Conservation (phyloP, 768 basidiomycete species). For the Exidia glandulosa region DNA sequence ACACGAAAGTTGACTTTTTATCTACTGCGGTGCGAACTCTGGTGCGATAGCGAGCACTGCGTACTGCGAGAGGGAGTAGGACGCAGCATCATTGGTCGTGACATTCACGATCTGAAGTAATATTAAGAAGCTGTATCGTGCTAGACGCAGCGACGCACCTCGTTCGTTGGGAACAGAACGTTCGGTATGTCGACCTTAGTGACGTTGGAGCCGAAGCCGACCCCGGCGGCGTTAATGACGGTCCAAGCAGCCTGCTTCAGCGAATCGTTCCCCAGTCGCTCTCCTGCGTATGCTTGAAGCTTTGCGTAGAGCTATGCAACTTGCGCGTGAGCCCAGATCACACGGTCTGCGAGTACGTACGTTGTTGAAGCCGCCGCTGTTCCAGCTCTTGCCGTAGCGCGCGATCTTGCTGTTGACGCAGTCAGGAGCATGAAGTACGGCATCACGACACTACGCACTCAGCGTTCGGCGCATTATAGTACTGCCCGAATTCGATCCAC, state of each 20-base stretch:
- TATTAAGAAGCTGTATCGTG: too few species aligned
- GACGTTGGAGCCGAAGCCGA: conserved; percentile 4
- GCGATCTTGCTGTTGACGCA: background rate
- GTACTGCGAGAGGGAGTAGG: background rate
- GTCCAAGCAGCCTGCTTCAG: conserved; percentile 2
- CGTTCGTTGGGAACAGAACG: background rate
- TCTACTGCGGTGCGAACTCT: background rate
- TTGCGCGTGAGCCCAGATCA: background rate
- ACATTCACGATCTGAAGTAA: background rate
- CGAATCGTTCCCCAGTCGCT: background rate
- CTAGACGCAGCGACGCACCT: background rate
- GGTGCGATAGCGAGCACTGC: background rate
- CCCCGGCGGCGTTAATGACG: conserved; percentile 4
- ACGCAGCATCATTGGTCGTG: background rate
- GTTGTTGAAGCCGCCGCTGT: background rate
- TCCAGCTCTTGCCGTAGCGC: background rate
- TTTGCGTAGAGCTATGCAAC: background rate
- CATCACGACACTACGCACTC: background rate
- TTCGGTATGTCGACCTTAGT: background rate
- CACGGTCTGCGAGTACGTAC: background rate
- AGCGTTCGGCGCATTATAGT: background rate
- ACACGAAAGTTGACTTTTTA: background rate
- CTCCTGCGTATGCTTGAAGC: conserved; percentile 1
- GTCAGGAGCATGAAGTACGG: background rate
- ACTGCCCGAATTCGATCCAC: background rate